Evolutionary conservation across 129 eudicot genomes (phyloP).

Genomic region (Centrapalus pauciflorus): DNA sequence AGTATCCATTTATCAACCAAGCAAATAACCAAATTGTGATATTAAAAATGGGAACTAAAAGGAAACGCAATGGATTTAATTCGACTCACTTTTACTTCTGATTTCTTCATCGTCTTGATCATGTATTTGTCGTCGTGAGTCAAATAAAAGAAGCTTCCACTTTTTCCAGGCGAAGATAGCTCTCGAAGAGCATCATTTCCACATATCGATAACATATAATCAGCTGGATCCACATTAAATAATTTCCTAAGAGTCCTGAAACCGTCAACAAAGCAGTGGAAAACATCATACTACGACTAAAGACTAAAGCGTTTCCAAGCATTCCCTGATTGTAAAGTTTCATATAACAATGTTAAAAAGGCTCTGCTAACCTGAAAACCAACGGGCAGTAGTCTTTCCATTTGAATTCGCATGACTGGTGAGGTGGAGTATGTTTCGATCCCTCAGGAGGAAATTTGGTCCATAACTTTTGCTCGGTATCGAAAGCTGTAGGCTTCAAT

Average conservation of each 20-base stretch:
- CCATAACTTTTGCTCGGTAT: slow-evolving; percentile 78
- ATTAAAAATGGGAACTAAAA: neutral
- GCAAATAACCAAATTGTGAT: neutral
- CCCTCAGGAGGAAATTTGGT: slow-evolving; percentile 81
- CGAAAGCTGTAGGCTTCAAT: slow-evolving; percentile 72
- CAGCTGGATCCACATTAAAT: slow-evolving; percentile 94
- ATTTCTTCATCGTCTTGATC: slow-evolving; percentile 93
- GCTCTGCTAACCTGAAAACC: slow-evolving; percentile 85
- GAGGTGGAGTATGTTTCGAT: slow-evolving; percentile 87
- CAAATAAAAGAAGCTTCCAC: slow-evolving; percentile 94
- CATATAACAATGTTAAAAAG: neutral
- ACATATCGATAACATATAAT: slow-evolving; percentile 92
- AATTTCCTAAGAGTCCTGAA: slow-evolving; percentile 80
- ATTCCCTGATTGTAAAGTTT: neutral
- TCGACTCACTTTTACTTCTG: slow-evolving; percentile 81
- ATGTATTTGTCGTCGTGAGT: slow-evolving; percentile 88
- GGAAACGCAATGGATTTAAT: neutral
- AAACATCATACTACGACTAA: neutral
- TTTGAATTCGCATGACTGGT: slow-evolving; percentile 79
- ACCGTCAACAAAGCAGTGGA: neutral
- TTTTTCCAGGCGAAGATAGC: slow-evolving; percentile 98
- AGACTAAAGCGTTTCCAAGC: neutral
- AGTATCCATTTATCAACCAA: neutral
- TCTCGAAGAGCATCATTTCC: slow-evolving; percentile 94
- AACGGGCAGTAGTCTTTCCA: slow-evolving; percentile 91